Evolutionary conservation across 345 rosid genomes (phyloP).

Genomic region (Gossypium turneri): DNA sequence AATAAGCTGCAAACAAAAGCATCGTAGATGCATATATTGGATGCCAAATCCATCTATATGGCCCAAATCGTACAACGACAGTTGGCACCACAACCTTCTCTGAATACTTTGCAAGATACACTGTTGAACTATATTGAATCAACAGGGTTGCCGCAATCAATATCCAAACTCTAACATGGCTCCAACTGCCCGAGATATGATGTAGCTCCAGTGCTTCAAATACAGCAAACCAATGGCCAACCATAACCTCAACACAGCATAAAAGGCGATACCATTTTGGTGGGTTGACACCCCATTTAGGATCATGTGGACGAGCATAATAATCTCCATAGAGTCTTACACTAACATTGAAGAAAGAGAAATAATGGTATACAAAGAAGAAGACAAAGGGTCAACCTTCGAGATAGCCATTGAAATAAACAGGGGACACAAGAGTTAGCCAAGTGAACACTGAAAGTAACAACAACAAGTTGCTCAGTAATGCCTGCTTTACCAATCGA

Average conservation of each 20-base stretch:
- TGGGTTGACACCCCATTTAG: slow-evolving; percentile 73
- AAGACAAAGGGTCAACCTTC: slow-evolving; percentile 90
- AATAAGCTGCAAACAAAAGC: slow-evolving; percentile 64
- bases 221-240: slow-evolving; percentile 83
- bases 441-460: slow-evolving; percentile 65
- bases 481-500: slow-evolving; percentile 55
- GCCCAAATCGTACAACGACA: slow-evolving; percentile 80
- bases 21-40: slow-evolving; percentile 75
- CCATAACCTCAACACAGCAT: slow-evolving; percentile 57
- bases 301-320: slow-evolving; percentile 54
- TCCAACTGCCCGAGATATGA: slow-evolving; percentile 63
- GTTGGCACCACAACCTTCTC: slow-evolving; percentile 81
- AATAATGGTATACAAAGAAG: slow-evolving; percentile 82
- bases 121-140: slow-evolving; percentile 69
- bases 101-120: slow-evolving; percentile 84
- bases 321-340: slow-evolving; percentile 77
- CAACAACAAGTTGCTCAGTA: slow-evolving; percentile 73
- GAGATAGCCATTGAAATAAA: slow-evolving; percentile 72
- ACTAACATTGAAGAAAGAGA: slow-evolving; percentile 81
- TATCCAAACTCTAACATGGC: slow-evolving; percentile 66
- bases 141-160: slow-evolving; percentile 53
- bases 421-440: slow-evolving; percentile 87
- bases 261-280: slow-evolving; percentile 52
- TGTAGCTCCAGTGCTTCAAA: slow-evolving; percentile 91
- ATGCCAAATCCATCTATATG: slow-evolving; percentile 83